A percentile compares a stretch with the other conserved stretches of the same genome.
These are phyloP conservation scores for Drosera capensis DNA, from an alignment of 148 eudicot genomes.

Conservation along the genomic window DNA sequence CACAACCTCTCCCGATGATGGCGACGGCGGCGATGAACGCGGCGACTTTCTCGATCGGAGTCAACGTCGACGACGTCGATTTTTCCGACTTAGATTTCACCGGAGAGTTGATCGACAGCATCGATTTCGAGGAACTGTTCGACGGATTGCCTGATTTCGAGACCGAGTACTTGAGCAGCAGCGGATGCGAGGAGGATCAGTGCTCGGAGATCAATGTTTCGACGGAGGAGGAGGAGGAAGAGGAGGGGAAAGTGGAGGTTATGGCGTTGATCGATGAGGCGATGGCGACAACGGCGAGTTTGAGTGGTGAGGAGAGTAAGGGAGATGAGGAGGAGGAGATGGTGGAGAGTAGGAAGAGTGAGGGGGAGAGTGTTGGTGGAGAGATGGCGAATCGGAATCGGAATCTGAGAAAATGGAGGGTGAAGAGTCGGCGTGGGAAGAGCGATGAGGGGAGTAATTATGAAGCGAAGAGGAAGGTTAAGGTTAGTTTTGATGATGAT, in stretches of 20 bases:
- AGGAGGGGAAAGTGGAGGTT: neutral
- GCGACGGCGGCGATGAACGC: neutral
- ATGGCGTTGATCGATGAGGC: no score
- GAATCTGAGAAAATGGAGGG: no score
- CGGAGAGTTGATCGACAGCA: constrained; percentile 15
- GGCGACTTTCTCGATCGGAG: neutral
- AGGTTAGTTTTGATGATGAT: constrained; percentile 11
- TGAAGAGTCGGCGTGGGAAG: constrained; percentile 5
- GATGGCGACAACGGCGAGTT: neutral
- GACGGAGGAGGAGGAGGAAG: constrained; percentile 11
- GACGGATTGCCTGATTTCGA: no score
- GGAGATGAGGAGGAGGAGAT: constrained; percentile 8
- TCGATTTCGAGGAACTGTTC: constrained; percentile 46
- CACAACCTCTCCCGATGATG: no score
- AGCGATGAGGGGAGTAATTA: constrained; percentile 5
- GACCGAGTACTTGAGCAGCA: no score
- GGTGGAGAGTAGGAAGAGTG: constrained; percentile 7
- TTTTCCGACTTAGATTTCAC: constrained; percentile 19
- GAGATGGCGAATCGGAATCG: neutral
- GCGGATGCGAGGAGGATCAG: constrained; percentile 26
- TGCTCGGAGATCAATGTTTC: constrained; percentile 21
- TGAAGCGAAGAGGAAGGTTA: constrained; percentile 27
- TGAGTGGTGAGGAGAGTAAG: neutral
- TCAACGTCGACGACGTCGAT: constrained; percentile 3
- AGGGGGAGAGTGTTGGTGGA: neutral